Evolutionary conservation across 1,139 yeast species (phyloP), one percentile per base, ranked within the genome.

Genomic region (Candida sp.): DNA sequence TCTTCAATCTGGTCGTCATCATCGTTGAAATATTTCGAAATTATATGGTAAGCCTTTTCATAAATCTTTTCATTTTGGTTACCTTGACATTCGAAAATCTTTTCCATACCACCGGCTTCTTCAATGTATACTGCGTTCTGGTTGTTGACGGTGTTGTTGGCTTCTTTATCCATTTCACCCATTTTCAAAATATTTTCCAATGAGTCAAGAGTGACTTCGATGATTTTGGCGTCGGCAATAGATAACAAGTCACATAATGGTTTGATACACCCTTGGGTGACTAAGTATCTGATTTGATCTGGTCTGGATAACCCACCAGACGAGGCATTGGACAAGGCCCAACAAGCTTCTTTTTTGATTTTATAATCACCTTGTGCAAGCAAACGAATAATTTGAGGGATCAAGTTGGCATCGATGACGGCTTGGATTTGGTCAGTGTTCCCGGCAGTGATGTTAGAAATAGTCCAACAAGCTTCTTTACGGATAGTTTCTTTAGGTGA

Each of bases 391-490:
- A 95, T 82, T 50, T 93, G 97, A 38, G 99, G 99, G 53, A 93
- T 84, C 63, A 93, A 77, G 71, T 93, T 93, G 50, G 93, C 85
- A 63, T 91, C 97, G 58, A 93, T 90, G 43, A 93, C 98, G 4
- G 97, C 93, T 71, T 93, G 97, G 58, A 93, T 90, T 74, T 93
- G 99, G 51, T 87, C 91, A 27, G 91, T 73, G 66, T 89, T 93
- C 58, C 99, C 99, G 32, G 99, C 99, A 37, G 99, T 93, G 60
- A 93, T 90, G 70, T 93, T 93, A 45, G 98, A 90, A 53, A 93
- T 83, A 35, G 99, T 93, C 99, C 99, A 93, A 74, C 99, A 91
- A 5, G 98, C 96, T 70, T 95, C 99, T 66, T 93, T 93, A 62
- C 95, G 84, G 56, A 93, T 87, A 22, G 95, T 83, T 64, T 93